Conservation (phyloP, 164 flowering plant species). For the Nymphaea thermarum region DNA sequence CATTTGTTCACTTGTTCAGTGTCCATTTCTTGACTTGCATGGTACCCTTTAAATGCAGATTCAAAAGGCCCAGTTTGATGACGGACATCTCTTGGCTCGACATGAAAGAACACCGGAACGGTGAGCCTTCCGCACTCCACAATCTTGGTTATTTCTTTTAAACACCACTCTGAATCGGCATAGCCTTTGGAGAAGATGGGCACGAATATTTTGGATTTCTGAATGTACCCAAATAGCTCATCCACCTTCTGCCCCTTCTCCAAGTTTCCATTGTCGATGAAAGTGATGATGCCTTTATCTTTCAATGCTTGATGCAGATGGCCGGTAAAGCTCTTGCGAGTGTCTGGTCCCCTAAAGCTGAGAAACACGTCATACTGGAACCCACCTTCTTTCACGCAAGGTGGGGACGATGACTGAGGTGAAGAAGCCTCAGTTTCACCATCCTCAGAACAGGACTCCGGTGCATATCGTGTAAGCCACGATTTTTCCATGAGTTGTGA, state of each 20-base stretch:
- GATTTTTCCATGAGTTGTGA: no score
- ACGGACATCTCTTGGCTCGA: not conserved
- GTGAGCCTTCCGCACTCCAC: not conserved
- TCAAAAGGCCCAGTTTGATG: not conserved
- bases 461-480: no score
- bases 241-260: conserved; percentile 1
- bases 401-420: no score
- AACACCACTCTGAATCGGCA: conserved; percentile 4
- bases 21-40: no score
- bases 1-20: no score
- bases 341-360: conserved; percentile 4
- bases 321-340: conserved; percentile 1
- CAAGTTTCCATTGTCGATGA: conserved; percentile 5
- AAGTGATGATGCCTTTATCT: not conserved
- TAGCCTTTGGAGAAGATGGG: conserved; percentile 1
- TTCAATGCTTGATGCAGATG: conserved; percentile 1
- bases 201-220: conserved; percentile 1
- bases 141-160: not conserved
- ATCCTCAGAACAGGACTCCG: no score
- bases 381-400: no score
- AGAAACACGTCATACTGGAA: conserved; percentile 1
- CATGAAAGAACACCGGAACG: not conserved
- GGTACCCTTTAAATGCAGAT: not conserved
- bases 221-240: not conserved
- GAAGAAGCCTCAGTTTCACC: no score